phyloP scores from a whole-genome alignment of 1,284 basidiomycete species.

The Mycena sp. region DNA sequence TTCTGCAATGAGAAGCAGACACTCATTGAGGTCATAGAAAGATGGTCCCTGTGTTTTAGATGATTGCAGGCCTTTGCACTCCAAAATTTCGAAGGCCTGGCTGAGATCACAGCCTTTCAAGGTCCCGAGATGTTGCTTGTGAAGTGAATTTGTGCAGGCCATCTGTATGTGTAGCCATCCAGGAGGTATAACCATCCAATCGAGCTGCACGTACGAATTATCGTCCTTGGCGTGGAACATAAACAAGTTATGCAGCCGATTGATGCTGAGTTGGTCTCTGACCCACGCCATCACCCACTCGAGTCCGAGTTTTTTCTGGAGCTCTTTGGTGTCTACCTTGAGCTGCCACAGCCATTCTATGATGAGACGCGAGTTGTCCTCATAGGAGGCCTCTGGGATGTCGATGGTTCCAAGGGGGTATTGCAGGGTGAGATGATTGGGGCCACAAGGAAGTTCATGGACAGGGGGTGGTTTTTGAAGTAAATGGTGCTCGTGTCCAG shows the following conservation, averaged over 20 bases:
- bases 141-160: slow-evolving; percentile 26
- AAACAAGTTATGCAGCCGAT: slow-evolving; percentile 36
- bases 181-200: slow-evolving; percentile 23
- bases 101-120: slow-evolving; percentile 12
- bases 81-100: slow-evolving; percentile 25
- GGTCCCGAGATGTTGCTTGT: slow-evolving; percentile 25
- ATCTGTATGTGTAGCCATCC: slow-evolving; percentile 32
- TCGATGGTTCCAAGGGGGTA: slow-evolving; percentile 45
- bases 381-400: slow-evolving; percentile 48
- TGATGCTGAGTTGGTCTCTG: slow-evolving; percentile 45
- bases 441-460: slow-evolving; percentile 37
- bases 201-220: slow-evolving; percentile 42
- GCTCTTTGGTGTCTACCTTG: slow-evolving; percentile 17
- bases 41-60: slow-evolving; percentile 30
- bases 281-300: slow-evolving; percentile 37
- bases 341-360: slow-evolving; percentile 42
- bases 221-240: slow-evolving; percentile 41
- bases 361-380: slow-evolving; percentile 42
- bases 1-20: slow-evolving; percentile 29
- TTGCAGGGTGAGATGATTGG: slow-evolving; percentile 39
- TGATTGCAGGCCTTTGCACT: slow-evolving; percentile 20
- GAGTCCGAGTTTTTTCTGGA: slow-evolving; percentile 28
- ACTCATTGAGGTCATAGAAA: slow-evolving; percentile 32
- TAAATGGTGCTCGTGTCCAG: slow-evolving; percentile 10
- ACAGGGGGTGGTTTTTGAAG: slow-evolving; percentile 38